Evolutionary conservation across 352 stramenopile species (phyloP).

Genomic region (Pythium chondricola): DNA sequence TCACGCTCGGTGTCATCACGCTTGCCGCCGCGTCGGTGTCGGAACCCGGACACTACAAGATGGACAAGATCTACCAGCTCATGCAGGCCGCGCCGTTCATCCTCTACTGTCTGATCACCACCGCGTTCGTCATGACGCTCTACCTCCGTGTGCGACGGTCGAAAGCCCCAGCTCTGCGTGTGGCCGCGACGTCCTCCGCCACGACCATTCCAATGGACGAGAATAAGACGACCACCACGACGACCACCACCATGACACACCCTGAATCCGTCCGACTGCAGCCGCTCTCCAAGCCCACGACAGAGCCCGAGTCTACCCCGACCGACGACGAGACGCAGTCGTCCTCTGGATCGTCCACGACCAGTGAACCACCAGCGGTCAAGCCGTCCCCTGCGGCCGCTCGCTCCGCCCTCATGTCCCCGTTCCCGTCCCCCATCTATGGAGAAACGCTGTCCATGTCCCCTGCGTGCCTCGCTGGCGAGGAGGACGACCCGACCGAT

Average conservation of each 20-base stretch:
- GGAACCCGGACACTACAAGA: slow-evolving; percentile 73
- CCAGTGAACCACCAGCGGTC: background rate
- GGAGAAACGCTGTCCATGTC: slow-evolving; percentile 20
- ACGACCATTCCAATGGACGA: slow-evolving; percentile 41
- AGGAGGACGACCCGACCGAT: slow-evolving; percentile 18
- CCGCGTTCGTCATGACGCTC: slow-evolving; percentile 75
- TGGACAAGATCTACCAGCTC: slow-evolving; percentile 81
- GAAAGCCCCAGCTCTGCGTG: slow-evolving; percentile 69
- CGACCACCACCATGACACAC: background rate
- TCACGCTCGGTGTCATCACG: slow-evolving; percentile 75
- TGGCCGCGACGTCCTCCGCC: slow-evolving; percentile 32
- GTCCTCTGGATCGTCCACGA: slow-evolving; percentile 1
- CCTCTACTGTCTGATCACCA: slow-evolving; percentile 75
- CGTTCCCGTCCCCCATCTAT: slow-evolving; percentile 40
- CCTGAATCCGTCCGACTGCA: slow-evolving; percentile 13
- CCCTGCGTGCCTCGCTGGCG: slow-evolving; percentile 8
- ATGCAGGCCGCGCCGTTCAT: slow-evolving; percentile 80
- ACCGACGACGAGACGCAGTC: slow-evolving; percentile 2
- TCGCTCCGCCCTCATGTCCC: slow-evolving; percentile 64
- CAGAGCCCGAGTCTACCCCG: slow-evolving; percentile 6
- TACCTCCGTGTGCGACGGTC: slow-evolving; percentile 77
- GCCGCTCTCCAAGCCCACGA: no score
- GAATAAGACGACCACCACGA: slow-evolving; percentile 11
- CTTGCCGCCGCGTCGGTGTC: slow-evolving; percentile 67
- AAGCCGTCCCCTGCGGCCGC: no score